phyloP scores from a whole-genome alignment of 495 filamentous ascomycete genomes.

The Hapsidospora chrysogenum region DNA sequence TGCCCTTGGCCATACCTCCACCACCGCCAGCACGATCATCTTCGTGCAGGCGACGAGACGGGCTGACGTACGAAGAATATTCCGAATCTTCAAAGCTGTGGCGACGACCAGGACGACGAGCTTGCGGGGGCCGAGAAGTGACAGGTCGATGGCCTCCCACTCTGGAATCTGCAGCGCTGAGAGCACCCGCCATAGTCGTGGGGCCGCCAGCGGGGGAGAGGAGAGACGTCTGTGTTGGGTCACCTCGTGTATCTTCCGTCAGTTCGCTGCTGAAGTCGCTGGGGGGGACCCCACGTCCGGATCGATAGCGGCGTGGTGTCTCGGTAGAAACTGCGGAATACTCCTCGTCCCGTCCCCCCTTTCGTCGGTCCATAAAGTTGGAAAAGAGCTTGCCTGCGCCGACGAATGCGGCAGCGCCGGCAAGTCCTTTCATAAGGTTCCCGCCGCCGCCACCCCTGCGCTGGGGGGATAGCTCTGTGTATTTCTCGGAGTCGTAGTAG shows the following conservation, averaged over 20 bases:
- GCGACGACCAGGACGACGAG: conserved; percentile 17
- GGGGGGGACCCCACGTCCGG: conserved; percentile 17
- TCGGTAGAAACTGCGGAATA: conserved; percentile 36
- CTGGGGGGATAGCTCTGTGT: conserved; percentile 16
- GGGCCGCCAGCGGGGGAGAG: conserved; percentile 23
- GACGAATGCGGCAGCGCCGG: conserved; percentile 48
- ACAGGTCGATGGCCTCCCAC: conserved; percentile 9
- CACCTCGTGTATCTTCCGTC: conserved; percentile 26
- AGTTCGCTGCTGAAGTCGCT: conserved; percentile 19
- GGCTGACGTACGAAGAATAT: conserved; percentile 31
- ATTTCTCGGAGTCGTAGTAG: conserved; percentile 45
- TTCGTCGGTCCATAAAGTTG: conserved; percentile 42
- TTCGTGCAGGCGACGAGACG: conserved; percentile 21
- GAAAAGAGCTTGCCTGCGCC: conserved; percentile 51
- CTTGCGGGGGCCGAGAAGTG: not conserved
- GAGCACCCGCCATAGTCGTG: conserved; percentile 16
- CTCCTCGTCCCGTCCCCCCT: conserved; percentile 40
- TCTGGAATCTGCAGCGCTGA: conserved; percentile 20
- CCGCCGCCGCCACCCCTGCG: conserved; percentile 12
- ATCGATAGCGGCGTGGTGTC: conserved; percentile 25
- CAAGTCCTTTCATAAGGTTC: conserved; percentile 45
- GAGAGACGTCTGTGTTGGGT: conserved; percentile 17
- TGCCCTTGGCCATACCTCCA: conserved; percentile 38
- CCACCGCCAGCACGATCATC: conserved; percentile 4
- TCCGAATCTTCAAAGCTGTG: conserved; percentile 28